phyloP scores from a whole-genome alignment of 306 rosid species.

The Cucurbita maxima region DNA sequence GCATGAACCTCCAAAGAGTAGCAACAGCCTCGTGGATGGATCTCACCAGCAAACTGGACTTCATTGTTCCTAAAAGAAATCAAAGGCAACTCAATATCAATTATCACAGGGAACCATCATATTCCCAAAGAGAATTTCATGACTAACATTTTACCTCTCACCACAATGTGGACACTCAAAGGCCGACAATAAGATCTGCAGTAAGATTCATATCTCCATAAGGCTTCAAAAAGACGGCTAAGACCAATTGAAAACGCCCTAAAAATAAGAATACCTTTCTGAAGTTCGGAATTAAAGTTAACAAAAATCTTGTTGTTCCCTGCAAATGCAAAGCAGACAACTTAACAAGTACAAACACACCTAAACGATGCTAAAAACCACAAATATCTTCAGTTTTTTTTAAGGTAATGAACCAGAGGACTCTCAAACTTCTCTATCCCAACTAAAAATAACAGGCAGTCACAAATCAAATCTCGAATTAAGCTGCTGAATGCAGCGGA shows the following conservation, averaged over 20 bases:
- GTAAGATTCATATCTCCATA: neutral
- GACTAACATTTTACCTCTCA: conserved; percentile 47
- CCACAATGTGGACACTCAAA: conserved; percentile 86
- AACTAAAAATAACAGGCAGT: neutral
- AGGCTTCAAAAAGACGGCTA: neutral
- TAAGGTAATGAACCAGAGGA: neutral
- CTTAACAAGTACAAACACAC: neutral
- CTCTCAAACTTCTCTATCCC: neutral
- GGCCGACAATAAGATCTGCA: conserved; percentile 78
- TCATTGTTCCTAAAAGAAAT: conserved; percentile 55
- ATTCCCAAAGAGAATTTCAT: neutral
- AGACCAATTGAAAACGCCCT: neutral
- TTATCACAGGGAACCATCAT: neutral
- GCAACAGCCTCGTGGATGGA: conserved; percentile 77
- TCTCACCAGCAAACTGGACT: conserved; percentile 96
- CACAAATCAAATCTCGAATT: neutral
- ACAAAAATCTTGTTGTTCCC: conserved; percentile 64
- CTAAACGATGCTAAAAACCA: neutral
- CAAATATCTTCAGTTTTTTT: neutral
- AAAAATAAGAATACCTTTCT: conserved; percentile 45
- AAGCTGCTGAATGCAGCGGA: neutral
- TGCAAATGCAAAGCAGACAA: conserved; percentile 11
- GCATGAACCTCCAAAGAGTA: conserved; percentile 47
- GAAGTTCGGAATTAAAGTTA: conserved; percentile 70
- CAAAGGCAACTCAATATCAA: conserved; percentile 8